phyloP scores from a whole-genome alignment of 2,329 filamentous ascomycete species.

The Colletotrichum truncatum region DNA sequence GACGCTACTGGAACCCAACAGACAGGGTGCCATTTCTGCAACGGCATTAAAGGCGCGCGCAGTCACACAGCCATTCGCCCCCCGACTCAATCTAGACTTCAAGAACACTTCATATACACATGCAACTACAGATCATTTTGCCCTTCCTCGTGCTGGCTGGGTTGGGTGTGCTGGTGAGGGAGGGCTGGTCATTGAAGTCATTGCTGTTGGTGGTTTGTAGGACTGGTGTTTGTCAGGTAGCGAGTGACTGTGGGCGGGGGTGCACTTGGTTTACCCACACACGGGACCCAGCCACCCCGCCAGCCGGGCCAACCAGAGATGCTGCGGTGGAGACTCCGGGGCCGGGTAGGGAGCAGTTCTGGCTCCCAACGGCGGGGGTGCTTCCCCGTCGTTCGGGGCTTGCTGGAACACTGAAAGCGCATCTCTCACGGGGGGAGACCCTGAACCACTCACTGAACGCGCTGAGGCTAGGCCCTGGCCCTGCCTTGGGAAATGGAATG shows the following conservation, averaged over 20 bases:
- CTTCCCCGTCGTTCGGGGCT: too few relatives aligned
- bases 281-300: neutral
- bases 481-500: neutral
- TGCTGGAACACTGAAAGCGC: too few relatives aligned
- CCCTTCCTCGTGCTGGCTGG: neutral
- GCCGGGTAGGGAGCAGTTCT: neutral
- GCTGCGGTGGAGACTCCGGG: neutral
- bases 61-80: neutral
- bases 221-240: neutral
- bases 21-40: neutral
- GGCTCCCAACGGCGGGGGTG: neutral
- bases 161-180: neutral
- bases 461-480: too few relatives aligned
- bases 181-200: neutral
- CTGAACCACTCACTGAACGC: too few relatives aligned
- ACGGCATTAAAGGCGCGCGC: neutral
- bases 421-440: too few relatives aligned
- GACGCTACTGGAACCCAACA: neutral
- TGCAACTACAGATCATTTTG: too few relatives aligned
- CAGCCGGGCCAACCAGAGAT: slow-evolving; percentile 7
- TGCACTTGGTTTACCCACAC: neutral
- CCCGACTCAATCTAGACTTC: too few relatives aligned
- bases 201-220: neutral
- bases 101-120: too few relatives aligned
- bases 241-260: neutral